Percentiles rank a stretch among this genome's conserved stretches.
Conservation (phyloP, 768 basidiomycete genomes). For the Lactarius sp. region DNA sequence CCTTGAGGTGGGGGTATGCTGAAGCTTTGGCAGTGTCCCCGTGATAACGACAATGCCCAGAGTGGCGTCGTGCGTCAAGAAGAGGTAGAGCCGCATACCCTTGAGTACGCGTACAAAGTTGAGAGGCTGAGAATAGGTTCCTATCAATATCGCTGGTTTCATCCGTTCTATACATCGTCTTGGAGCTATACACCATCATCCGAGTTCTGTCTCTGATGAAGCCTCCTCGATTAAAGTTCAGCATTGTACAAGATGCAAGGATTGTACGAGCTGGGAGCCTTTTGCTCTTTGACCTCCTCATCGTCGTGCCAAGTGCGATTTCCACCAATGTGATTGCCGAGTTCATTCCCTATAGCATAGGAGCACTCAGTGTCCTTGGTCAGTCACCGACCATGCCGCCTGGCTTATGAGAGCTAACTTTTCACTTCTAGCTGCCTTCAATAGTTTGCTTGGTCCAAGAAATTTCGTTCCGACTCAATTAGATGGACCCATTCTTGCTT, state of each 20-base stretch:
- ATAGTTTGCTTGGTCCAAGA: not conserved
- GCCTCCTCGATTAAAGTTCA: slow-evolving; percentile 27
- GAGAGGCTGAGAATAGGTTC: slow-evolving; percentile 32
- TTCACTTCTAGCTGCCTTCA: slow-evolving; percentile 26
- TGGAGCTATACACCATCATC: slow-evolving; percentile 39
- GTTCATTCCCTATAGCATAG: slow-evolving; percentile 41
- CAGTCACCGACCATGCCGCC: slow-evolving; percentile 23
- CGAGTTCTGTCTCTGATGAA: slow-evolving; percentile 33
- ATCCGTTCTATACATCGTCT: slow-evolving; percentile 33
- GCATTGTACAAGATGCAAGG: slow-evolving; percentile 31
- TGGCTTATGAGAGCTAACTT: slow-evolving; percentile 5
- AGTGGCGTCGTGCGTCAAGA: slow-evolving; percentile 8
- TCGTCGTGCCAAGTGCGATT: slow-evolving; percentile 35
- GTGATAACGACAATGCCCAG: not conserved
- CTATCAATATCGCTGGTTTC: slow-evolving; percentile 37
- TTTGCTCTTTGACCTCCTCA: slow-evolving; percentile 41
- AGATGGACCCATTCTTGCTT: not conserved
- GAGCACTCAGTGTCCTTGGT: slow-evolving; percentile 41
- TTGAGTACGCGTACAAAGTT: not conserved
- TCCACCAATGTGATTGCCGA: slow-evolving; percentile 37
- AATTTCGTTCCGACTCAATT: not conserved
- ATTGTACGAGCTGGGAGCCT: slow-evolving; percentile 37
- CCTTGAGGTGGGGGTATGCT: not conserved
- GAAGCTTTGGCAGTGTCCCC: not conserved
- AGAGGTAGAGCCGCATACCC: slow-evolving; percentile 3